phyloP scores from a whole-genome alignment of 352 stramenopile genomes.

The Phytophthora aleatoria region DNA sequence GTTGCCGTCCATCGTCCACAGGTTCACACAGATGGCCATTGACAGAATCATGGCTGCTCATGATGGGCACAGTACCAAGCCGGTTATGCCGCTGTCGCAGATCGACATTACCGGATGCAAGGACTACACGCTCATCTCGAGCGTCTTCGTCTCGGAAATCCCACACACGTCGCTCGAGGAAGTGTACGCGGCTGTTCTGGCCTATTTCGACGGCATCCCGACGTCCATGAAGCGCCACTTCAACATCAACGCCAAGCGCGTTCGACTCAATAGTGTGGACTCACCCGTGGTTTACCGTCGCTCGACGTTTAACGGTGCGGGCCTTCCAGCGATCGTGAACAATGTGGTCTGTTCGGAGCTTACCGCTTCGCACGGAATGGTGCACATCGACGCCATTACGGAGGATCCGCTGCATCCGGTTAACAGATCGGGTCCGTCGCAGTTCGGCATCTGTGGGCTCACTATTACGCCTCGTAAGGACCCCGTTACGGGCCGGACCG shows the following conservation, averaged over 20 bases:
- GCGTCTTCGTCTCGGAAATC: conserved; percentile 44
- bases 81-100: conserved; percentile 36
- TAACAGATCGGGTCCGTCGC: conserved; percentile 10
- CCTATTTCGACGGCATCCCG: conserved; percentile 40
- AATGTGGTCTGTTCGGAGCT: conserved; percentile 39
- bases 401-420: conserved; percentile 40
- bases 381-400: conserved; percentile 42
- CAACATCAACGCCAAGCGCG: conserved; percentile 28
- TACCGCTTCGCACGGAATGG: conserved; percentile 30
- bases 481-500: conserved; percentile 9
- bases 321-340: conserved; percentile 30
- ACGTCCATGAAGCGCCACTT: conserved; percentile 44
- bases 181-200: conserved; percentile 35
- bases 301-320: conserved; percentile 31
- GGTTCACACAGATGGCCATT: conserved; percentile 30
- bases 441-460: conserved; percentile 33
- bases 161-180: conserved; percentile 41
- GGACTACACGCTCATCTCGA: conserved; percentile 41
- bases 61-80: conserved; percentile 12
- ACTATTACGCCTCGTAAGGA: conserved; percentile 37
- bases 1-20: conserved; percentile 32
- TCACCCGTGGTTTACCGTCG: conserved; percentile 36
- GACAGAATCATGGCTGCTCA: conserved; percentile 15
- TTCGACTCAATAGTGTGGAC: conserved; percentile 24
- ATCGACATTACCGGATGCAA: conserved; percentile 41